Base-by-base conservation (phyloP, 2,329 filamentous ascomycete genomes). In the Emergomyces orientalis region DNA sequence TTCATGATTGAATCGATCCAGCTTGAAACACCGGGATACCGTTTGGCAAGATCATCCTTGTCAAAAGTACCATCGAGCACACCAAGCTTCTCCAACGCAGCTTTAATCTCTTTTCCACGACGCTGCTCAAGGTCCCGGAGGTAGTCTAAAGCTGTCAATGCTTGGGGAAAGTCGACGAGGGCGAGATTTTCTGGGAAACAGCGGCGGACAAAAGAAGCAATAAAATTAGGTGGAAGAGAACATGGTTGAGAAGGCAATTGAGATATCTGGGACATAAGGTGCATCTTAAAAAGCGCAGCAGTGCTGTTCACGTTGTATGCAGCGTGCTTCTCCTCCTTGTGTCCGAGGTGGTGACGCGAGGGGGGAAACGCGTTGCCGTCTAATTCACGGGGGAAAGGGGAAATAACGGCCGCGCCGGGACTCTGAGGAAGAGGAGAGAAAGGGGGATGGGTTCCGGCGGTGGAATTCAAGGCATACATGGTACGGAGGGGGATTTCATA, bases 401-500 rank as follows among this genome's bases (percentile, higher is more conserved):
- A 74, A 41, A 77, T 70, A 63, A 74, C 62, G 49, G 77, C 70
- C 63, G 74, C 62, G 37, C 63, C 59, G 37, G 64, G 69, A 59
- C 25, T 41, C 37, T 41, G n/a, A 14, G 55, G 55, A 41, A 58
- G 55, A 57, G 19, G n/a, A 62, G 69, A 30, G 66, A 67, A 62
- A 67, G 66, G 68, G 34, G 73, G 71, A 63, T 75, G 74, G 56
- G 74, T 71, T 57, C 74, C 80, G 22, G 84, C 80, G 22, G 82
- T 80, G 65, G 82, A 85, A 70, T 88, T 88, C 72, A 88, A 78
- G 32, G 82, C 81, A 76, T 87, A 88, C 83, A 88, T 87, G 65
- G 84, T 87, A 63, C 85, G 82, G 34, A 88, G 78, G 25, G 86
- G 86, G 39, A 88, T 84, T 69, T 88, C 86, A 70, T 88, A 87